phyloP scores from a whole-genome alignment of 345 rosid species.

The Gossypium ekmanianum region DNA sequence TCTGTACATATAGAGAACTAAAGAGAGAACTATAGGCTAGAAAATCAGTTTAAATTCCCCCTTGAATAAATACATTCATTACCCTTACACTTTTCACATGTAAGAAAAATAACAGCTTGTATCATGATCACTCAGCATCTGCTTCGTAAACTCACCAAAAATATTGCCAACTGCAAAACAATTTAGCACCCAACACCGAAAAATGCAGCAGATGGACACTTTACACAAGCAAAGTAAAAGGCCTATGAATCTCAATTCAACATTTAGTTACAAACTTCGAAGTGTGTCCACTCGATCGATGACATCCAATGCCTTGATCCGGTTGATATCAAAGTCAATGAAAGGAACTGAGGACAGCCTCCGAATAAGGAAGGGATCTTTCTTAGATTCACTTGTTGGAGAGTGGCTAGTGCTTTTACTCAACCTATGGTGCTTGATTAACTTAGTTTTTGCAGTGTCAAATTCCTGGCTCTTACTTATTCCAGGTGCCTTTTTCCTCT shows the following conservation, averaged over 20 bases:
- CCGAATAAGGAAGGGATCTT: conserved; percentile 58
- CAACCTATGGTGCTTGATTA: conserved; percentile 72
- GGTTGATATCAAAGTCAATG: conserved; percentile 70
- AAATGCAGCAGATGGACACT: conserved; percentile 20
- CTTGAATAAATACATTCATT: conserved; percentile 7
- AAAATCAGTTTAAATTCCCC: conserved; percentile 19
- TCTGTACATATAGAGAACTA: conserved; percentile 27
- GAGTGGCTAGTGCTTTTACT: conserved; percentile 94
- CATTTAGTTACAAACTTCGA: conserved; percentile 36
- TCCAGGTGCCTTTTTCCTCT: conserved; percentile 80
- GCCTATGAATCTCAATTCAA: background rate
- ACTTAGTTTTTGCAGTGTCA: conserved; percentile 54
- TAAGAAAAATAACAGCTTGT: conserved; percentile 12
- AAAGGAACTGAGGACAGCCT: conserved; percentile 71
- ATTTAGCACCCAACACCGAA: conserved; percentile 15
- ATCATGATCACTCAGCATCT: conserved; percentile 4
- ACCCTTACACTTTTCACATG: conserved; percentile 15
- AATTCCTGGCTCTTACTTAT: conserved; percentile 98
- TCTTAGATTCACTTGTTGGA: conserved; percentile 50
- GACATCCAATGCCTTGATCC: conserved; percentile 78
- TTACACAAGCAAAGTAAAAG: conserved; percentile 2
- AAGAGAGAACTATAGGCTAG: conserved; percentile 1
- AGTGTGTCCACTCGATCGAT: conserved; percentile 89
- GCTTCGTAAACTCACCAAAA: conserved; percentile 3
- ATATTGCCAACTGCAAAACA: background rate